Conservation (phyloP, 2,329 filamentous ascomycete species). For the Kalmusia sp. region DNA sequence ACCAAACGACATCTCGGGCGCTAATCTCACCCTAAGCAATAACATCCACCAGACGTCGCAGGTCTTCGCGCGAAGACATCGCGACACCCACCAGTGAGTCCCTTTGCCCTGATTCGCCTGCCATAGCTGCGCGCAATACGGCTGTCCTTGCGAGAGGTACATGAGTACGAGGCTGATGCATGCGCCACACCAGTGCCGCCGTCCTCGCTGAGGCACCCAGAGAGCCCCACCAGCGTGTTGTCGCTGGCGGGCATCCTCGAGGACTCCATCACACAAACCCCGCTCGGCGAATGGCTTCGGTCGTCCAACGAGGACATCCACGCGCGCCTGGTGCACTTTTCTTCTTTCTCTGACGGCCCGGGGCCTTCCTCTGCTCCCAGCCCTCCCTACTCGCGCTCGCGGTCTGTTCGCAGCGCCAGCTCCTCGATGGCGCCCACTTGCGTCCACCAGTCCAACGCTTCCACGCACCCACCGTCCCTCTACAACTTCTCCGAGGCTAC, state of each 20-base stretch:
- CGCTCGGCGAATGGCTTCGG: conserved; percentile 33
- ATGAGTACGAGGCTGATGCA: conserved; percentile 21
- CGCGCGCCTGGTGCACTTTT: conserved; percentile 34
- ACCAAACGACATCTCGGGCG: conserved; percentile 17
- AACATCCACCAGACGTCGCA: not conserved
- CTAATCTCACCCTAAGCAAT: conserved; percentile 10
- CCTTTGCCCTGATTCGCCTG: conserved; percentile 18
- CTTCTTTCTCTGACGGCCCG: conserved; percentile 18
- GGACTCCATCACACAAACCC: conserved; percentile 23
- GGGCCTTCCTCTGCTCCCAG: conserved; percentile 17
- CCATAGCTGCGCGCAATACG: conserved; percentile 11
- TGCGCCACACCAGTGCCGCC: conserved; percentile 20
- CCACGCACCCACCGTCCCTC: conserved; percentile 29
- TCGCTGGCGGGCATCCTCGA: conserved; percentile 32
- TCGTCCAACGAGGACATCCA: conserved; percentile 32
- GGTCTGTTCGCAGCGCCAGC: conserved; percentile 18
- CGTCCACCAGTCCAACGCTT: conserved; percentile 34
- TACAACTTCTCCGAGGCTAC: conserved; percentile 29
- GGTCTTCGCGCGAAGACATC: conserved; percentile 11
- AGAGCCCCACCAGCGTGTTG: conserved; percentile 11
- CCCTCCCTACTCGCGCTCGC: conserved; percentile 19
- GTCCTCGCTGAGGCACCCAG: conserved; percentile 1
- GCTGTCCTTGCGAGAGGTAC: not conserved
- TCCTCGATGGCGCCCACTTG: conserved; percentile 43
- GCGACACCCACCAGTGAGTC: conserved; percentile 19